phyloP scores from a whole-genome alignment of 2,329 filamentous ascomycete species.

The Aspergillus vadensis region DNA sequence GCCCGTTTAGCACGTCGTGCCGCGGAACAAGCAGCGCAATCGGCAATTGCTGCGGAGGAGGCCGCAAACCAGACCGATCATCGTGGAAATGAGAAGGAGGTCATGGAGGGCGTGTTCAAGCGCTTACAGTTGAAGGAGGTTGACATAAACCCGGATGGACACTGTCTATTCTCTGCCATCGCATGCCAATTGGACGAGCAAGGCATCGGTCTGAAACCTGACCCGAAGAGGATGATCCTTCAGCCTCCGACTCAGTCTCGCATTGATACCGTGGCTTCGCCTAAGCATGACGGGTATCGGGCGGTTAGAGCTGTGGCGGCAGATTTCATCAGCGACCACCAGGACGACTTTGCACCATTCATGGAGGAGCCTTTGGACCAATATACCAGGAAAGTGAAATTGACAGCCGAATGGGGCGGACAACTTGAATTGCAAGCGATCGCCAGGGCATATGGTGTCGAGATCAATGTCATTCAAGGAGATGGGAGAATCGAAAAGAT shows the following conservation, averaged over 20 bases:
- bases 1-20: constrained; percentile 86
- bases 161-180: constrained; percentile 90
- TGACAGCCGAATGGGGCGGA: constrained; percentile 95
- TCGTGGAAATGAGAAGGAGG: constrained; percentile 67
- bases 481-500: constrained; percentile 80
- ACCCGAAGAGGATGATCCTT: constrained; percentile 37
- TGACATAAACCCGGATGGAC: constrained; percentile 84
- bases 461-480: constrained; percentile 80
- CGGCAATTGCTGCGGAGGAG: constrained; percentile 70
- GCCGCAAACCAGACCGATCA: constrained; percentile 73
- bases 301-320: constrained; percentile 71
- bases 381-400: constrained; percentile 75
- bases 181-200: constrained; percentile 74
- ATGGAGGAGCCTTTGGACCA: constrained; percentile 75
- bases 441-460: constrained; percentile 74
- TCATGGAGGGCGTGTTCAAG: constrained; percentile 69
- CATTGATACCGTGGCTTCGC: constrained; percentile 35
- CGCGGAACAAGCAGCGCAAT: constrained; percentile 74
- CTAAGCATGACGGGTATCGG: constrained; percentile 60
- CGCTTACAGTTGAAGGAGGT: constrained; percentile 68
- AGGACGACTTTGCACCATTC: constrained; percentile 83
- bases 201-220: constrained; percentile 41
- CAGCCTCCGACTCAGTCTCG: constrained; percentile 34
- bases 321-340: constrained; percentile 71
- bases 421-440: constrained; percentile 87